Evolutionary conservation across 768 basidiomycete species (phyloP), one percentile per base, ranked within the genome.

Genomic region (Boletus rubropictus): DNA sequence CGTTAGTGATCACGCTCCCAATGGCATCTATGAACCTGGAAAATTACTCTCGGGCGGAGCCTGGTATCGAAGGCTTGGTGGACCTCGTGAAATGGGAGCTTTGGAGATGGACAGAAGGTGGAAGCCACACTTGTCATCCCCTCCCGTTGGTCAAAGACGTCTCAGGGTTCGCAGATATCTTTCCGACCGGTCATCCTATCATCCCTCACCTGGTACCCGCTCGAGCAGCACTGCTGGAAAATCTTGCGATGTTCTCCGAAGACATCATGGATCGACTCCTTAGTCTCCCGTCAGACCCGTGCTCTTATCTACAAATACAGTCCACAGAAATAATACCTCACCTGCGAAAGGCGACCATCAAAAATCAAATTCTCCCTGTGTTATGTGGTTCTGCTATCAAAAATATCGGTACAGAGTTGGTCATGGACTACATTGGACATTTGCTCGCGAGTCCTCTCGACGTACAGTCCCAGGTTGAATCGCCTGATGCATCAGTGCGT

Each of bases 1-100:
- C 90, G 2, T 70, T 86, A 62, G 65, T 75, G 10, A 66, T 93
- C 11, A 75, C 80, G 4, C 72, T 93, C 20, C 90, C 90, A 2
- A 71, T 93, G 44, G 81, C 90, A 2, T 90, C 89, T 0, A 88
- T 91, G 59, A 69, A 82, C 41, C 71, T 78, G 3, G 61, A 67
- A 15, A 76, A 83, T 53, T 93, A 93, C 58, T 57, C 65, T 17
- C 76, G 74, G 38, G 90, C 80, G 1, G 89, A 90, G 58, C 88
- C 90, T 7, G 90, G 90, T 1, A 77, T 93, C n/a, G 76, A 83
- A 59, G 90, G 90, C 3, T 62, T 93, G 17, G 81, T 92, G 1
- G 90, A 93, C 62, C 73, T 93, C 15, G 78, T 91, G 28, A 81
- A 81, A 51, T 92, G 90, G 87, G 80, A 85, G 49, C 64, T 90